Base-by-base conservation (phyloP, 441 rosid species). In the Hura crepitans region DNA sequence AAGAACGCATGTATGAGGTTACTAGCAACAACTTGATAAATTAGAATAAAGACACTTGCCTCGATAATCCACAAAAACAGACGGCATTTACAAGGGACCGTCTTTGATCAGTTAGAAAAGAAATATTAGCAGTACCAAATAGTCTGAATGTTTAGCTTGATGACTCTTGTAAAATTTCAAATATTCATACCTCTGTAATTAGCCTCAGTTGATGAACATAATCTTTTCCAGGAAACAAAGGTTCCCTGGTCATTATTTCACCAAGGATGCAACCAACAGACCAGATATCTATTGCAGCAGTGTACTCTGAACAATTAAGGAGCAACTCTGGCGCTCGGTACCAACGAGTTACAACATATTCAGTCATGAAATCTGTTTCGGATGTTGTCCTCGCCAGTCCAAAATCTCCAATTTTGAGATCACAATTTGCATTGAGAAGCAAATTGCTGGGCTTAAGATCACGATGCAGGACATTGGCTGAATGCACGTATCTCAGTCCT, bases 211-310 rank as follows among this genome's bases (percentile, higher is more conserved):
- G 97, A 82, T 95, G 99, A 73, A 92, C 97, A 80, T 94, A 90
- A 81, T 92, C 98, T 84, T 77, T 94, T 23, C 98, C 98, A 2
- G 97, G 99, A 79, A 95, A 95, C 50, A 90, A 74, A 6, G 99
- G 96, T 72, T 90, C 83, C 42, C 89, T 82, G 35, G 92, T 90
- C 85, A 88, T 82, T 35, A 84, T 87, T 80, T 95, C 99, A 74
- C 96, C 97, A 6, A 95, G 87, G 46, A 95, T 89, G 84, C 99
- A 95, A 77, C 99, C 99, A 35, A 95, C 99, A 13, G 99, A 95
- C 99, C 99, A 95, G 45, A 92, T 87, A 75, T 95, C 97, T 23
- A 95, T 92, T 25, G 99, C 97, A 25, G 96, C 94, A 49, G 99
- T 94, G 81, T 94, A 94, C 77, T 94, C 97, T 25, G 99, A 92